Evolutionary conservation across 805 yeast species (phyloP).

Genomic region (Cephaloascus fragrans): DNA sequence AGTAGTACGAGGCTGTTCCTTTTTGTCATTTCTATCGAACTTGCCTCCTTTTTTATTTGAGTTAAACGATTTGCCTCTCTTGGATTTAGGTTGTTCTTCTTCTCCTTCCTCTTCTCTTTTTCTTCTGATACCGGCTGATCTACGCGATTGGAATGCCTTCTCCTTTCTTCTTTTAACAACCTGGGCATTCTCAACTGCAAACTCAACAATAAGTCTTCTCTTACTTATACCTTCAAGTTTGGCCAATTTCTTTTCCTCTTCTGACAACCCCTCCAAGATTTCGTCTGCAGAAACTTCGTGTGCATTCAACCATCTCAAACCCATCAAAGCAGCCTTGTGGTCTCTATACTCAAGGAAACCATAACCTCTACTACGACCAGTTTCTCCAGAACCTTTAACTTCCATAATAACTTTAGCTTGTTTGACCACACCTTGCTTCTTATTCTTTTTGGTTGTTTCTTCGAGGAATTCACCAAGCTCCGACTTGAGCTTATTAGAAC

Average conservation of each 20-base stretch:
- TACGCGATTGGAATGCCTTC: slow-evolving; percentile 35
- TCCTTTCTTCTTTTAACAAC: slow-evolving; percentile 88
- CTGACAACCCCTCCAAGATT: slow-evolving; percentile 57
- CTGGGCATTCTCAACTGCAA: slow-evolving; percentile 92
- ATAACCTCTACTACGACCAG: slow-evolving; percentile 92
- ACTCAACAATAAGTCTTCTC: slow-evolving; percentile 84
- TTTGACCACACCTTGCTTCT: slow-evolving; percentile 81
- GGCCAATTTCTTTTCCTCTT: slow-evolving; percentile 52
- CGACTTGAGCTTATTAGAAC: slow-evolving; percentile 66
- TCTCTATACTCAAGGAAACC: slow-evolving; percentile 92
- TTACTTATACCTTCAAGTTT: slow-evolving; percentile 44
- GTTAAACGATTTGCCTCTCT: slow-evolving; percentile 8
- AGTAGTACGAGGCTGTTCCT: slow-evolving; percentile 36
- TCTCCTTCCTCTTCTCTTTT: slow-evolving; percentile 11
- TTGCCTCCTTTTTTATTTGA: slow-evolving; percentile 8
- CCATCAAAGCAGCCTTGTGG: slow-evolving; percentile 91
- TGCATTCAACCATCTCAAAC: slow-evolving; percentile 92
- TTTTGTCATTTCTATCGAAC: slow-evolving; percentile 17
- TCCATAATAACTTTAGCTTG: slow-evolving; percentile 93
- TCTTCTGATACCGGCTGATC: slow-evolving; percentile 13
- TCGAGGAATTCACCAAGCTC: slow-evolving; percentile 28
- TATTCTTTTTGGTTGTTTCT: slow-evolving; percentile 39
- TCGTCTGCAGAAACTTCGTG: slow-evolving; percentile 73
- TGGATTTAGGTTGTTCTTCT: slow-evolving; percentile 5
- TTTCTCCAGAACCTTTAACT: slow-evolving; percentile 77